Conservation (phyloP, 805 yeast species). For the Saccharomycopsis olivae region DNA sequence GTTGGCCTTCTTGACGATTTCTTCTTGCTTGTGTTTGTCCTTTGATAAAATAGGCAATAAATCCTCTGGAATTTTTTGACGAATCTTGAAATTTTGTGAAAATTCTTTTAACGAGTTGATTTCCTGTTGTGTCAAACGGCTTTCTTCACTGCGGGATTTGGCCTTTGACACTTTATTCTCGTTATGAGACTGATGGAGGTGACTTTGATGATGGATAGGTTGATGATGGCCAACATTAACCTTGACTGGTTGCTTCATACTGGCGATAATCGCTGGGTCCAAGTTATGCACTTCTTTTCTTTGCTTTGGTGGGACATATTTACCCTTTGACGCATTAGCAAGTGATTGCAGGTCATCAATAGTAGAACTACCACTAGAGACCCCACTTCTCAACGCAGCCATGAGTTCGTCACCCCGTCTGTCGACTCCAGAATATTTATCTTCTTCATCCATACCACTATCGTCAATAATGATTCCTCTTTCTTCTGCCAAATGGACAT, state of each 20-base stretch:
- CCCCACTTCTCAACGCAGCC: conserved; percentile 31
- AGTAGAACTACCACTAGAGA: conserved; percentile 7
- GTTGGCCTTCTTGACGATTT: too few relatives aligned
- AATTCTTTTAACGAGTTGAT: conserved; percentile 66
- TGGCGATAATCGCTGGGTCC: conserved; percentile 59
- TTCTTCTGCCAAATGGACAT: conserved; percentile 83
- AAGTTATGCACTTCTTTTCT: conserved; percentile 34
- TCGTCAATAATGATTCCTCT: conserved; percentile 73
- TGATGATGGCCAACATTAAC: not conserved
- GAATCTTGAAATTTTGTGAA: conserved; percentile 71
- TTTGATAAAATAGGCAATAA: conserved; percentile 61
- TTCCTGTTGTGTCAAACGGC: conserved; percentile 46
- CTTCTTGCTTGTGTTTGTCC: conserved; percentile 50
- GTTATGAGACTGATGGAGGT: too few relatives aligned
- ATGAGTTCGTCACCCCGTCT: conserved; percentile 44
- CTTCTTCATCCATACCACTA: conserved; percentile 89
- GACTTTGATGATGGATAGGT: not conserved
- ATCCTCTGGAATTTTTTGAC: conserved; percentile 51
- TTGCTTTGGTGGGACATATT: conserved; percentile 48
- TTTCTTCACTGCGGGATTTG: conserved; percentile 11
- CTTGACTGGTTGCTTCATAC: conserved; percentile 23
- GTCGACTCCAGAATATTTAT: conserved; percentile 86
- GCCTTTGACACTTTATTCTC: conserved; percentile 11
- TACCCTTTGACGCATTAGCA: conserved; percentile 25
- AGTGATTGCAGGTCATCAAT: not conserved